Conservation (phyloP, 306 rosid genomes). For the Cicer pinnatifidum region DNA sequence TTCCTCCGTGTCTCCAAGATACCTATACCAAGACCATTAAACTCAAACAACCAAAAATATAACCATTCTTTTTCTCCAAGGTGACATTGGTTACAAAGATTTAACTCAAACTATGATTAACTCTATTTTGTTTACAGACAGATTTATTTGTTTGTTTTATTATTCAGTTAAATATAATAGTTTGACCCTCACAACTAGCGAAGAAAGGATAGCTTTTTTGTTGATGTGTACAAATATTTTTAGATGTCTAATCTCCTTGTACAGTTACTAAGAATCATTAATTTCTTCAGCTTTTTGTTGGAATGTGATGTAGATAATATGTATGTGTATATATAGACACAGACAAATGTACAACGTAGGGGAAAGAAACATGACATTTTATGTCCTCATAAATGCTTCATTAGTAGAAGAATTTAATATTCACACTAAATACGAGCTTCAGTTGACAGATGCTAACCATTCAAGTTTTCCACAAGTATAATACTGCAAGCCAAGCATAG, state of each 20-base stretch:
- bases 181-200: background rate
- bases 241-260: background rate
- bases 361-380: slow-evolving; percentile 8
- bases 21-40: slow-evolving; percentile 55
- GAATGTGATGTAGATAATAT: slow-evolving; percentile 24
- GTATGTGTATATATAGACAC: slow-evolving; percentile 16
- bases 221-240: background rate
- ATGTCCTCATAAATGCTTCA: slow-evolving; percentile 19
- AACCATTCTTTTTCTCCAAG: background rate
- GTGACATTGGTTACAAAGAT: background rate
- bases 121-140: background rate
- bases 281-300: slow-evolving; percentile 16
- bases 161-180: background rate
- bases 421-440: slow-evolving; percentile 28
- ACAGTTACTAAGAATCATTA: no score
- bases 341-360: background rate
- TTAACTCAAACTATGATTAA: background rate
- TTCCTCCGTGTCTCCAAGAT: slow-evolving; percentile 65
- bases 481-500: slow-evolving; percentile 86
- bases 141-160: background rate
- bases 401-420: slow-evolving; percentile 28
- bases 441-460: slow-evolving; percentile 64
- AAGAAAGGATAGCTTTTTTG: background rate
- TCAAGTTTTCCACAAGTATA: slow-evolving; percentile 92
- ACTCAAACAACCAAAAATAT: background rate